Evolutionary conservation across 371 early-diverging fungal species (phyloP), one percentile per base, ranked within the genome.

Genomic region (Rhizopus delemar): DNA sequence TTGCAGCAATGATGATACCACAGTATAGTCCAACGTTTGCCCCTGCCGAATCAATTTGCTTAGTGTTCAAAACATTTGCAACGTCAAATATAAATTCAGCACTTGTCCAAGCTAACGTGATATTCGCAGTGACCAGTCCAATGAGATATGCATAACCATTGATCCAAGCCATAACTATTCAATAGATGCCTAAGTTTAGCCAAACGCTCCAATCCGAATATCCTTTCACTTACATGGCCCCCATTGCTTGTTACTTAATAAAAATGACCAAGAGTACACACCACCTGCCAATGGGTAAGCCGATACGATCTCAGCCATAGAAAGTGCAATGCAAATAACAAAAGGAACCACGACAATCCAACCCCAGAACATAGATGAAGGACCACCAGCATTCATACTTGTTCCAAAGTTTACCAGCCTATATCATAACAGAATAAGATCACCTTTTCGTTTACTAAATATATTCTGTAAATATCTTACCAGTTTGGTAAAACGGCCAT

Each of bases 401-500:
- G 57, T 57, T 5, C 72, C 72, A 46, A 77, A 77, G 5, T 67
- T 64, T 9, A 72, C 68, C 29, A 69, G 32, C 53, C 53, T 52
- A 52, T 6, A 38, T 22, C 22, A 22, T 22, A 22, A 2, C 22
- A 0, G 22, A 22, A 22, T 36, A 36, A 36, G 6, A 36, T 2
- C 6, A 6, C 11, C 2, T 36, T 36, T 36, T 36, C 11, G 11
- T 6, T 11, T 36, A 36, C 36, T 6, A 36, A 36, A 8, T 36
- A 8, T 36, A 8, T 36, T 6, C 6, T 6, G 36, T 36, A 34
- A 7, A 31, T 36, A 22, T 15, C 39, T 11, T 41, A 53, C 74
- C 75, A 71, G 31, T 60, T 70, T 3, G 76, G 73, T 12, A 72
- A 41, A 9, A 75, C 70, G 4, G 70, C 76, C 67, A 75, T 70